Evolutionary conservation across 345 rosid genomes (phyloP).

Genomic region (Pugionium cornutum): DNA sequence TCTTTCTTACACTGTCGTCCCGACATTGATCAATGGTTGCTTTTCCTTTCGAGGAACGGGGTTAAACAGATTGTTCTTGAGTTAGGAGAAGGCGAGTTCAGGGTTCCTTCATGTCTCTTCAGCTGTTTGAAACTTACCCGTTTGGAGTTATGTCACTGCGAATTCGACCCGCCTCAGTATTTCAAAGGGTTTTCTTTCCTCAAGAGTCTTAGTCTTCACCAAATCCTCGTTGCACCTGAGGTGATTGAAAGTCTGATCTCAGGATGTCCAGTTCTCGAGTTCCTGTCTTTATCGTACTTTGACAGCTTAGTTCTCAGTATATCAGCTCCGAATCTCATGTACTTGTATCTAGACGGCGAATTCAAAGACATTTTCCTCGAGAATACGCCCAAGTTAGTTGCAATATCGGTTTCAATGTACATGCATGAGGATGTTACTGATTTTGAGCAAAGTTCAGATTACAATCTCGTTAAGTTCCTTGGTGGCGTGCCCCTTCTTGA

Average conservation of each 20-base stretch:
- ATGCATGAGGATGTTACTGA: constrained; percentile 87
- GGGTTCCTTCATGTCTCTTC: constrained; percentile 77
- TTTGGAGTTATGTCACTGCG: constrained; percentile 77
- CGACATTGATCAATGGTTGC: constrained; percentile 88
- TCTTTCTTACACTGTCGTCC: constrained; percentile 61
- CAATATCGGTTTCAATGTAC: constrained; percentile 77
- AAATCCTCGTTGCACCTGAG: constrained; percentile 72
- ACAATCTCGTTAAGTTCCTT: constrained; percentile 79
- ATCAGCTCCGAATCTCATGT: constrained; percentile 75
- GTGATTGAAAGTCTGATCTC: constrained; percentile 76
- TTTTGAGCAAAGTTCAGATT: constrained; percentile 75
- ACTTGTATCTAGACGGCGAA: constrained; percentile 84
- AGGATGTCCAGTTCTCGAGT: constrained; percentile 79
- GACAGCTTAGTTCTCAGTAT: constrained; percentile 73
- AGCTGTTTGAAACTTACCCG: constrained; percentile 57
- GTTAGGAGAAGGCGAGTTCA: constrained; percentile 79
- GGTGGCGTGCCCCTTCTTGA: constrained; percentile 78
- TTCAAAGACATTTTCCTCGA: constrained; percentile 75
- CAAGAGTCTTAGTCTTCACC: constrained; percentile 72
- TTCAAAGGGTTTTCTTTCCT: constrained; percentile 74
- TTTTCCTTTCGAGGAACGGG: constrained; percentile 76
- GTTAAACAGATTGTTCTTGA: constrained; percentile 73
- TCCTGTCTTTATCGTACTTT: constrained; percentile 67
- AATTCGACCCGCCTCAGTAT: constrained; percentile 64
- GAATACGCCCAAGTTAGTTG: constrained; percentile 67